Percentiles rank a stretch among this genome's conserved stretches.
phyloP scores from a whole-genome alignment of 495 filamentous ascomycete genomes.

The Neurospora sp. region DNA sequence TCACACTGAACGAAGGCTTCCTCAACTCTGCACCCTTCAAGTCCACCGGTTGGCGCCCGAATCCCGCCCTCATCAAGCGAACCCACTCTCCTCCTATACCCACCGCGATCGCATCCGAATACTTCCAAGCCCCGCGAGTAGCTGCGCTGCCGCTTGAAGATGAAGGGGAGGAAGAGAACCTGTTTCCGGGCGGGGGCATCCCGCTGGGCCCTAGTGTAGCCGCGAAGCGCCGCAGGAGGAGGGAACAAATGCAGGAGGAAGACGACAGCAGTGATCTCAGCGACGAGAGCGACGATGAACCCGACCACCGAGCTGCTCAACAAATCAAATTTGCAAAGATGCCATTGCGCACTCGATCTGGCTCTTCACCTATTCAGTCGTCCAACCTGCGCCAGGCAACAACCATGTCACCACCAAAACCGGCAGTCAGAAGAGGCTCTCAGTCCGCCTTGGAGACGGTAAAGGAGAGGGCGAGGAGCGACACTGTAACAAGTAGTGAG shows the following conservation, averaged over 20 bases:
- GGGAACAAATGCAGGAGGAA: slow-evolving; percentile 81
- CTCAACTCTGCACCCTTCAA: slow-evolving; percentile 94
- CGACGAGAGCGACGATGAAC: slow-evolving; percentile 91
- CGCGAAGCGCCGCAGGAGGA: slow-evolving; percentile 46
- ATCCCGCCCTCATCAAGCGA: slow-evolving; percentile 68
- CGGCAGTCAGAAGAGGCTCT: slow-evolving; percentile 52
- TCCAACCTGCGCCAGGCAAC: slow-evolving; percentile 39
- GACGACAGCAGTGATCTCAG: slow-evolving; percentile 96
- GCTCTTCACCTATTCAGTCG: slow-evolving; percentile 72
- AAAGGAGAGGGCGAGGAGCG: slow-evolving; percentile 65
- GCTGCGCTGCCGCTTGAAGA: slow-evolving; percentile 51
- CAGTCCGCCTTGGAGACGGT: slow-evolving; percentile 64
- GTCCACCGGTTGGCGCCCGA: slow-evolving; percentile 81
- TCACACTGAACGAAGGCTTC: slow-evolving; percentile 81
- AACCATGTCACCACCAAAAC: slow-evolving; percentile 21
- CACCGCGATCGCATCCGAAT: slow-evolving; percentile 79
- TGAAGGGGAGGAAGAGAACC: slow-evolving; percentile 71
- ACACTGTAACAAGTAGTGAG: slow-evolving; percentile 87
- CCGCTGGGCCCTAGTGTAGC: slow-evolving; percentile 60
- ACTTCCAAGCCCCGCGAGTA: slow-evolving; percentile 67
- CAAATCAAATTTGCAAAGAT: slow-evolving; percentile 94
- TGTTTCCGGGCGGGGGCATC: slow-evolving; percentile 63
- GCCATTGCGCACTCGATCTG: slow-evolving; percentile 77
- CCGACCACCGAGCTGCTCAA: slow-evolving; percentile 54
- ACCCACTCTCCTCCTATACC: slow-evolving; percentile 96